A percentile compares a stretch with the other conserved stretches of the same genome.
phyloP scores from a whole-genome alignment of 2,329 filamentous ascomycete genomes.

The Microascus cirrosus region DNA sequence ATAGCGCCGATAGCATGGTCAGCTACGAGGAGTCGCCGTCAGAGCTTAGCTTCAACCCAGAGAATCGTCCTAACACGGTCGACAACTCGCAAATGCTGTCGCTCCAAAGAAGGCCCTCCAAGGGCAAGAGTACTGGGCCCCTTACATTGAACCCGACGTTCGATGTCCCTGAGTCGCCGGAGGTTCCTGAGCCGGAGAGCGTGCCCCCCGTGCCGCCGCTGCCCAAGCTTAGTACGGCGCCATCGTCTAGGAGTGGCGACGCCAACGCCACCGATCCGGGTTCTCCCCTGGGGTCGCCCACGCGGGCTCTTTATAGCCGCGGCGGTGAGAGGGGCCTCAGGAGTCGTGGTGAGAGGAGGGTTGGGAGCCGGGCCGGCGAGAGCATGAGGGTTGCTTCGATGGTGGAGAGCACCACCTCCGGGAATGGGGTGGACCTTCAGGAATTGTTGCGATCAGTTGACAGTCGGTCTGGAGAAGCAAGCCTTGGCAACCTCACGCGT shows the following conservation, averaged over 20 bases:
- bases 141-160: constrained; percentile 29
- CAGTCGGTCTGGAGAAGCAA: constrained; percentile 31
- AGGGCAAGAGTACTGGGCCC: constrained; percentile 12
- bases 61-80: constrained; percentile 17
- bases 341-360: constrained; percentile 14
- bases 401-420: constrained; percentile 15
- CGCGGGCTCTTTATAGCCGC: neutral
- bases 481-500: constrained; percentile 31
- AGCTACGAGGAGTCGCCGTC: constrained; percentile 60
- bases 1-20: constrained; percentile 57
- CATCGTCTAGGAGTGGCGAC: constrained; percentile 10
- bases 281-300: constrained; percentile 3
- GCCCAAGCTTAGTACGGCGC: constrained; percentile 21
- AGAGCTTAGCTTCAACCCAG: constrained; percentile 50
- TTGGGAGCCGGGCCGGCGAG: constrained; percentile 31
- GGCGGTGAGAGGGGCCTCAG: constrained; percentile 1
- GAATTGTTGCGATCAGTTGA: constrained; percentile 40
- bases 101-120: constrained; percentile 5
- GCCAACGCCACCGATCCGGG: neutral
- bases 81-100: constrained; percentile 14
- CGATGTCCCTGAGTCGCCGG: constrained; percentile 13
- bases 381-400: constrained; percentile 21
- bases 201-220: constrained; percentile 48
- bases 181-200: constrained; percentile 17
- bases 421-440: constrained; percentile 33